Evolutionary conservation across 495 filamentous ascomycete genomes (phyloP).

Genomic region (Daldinia caldariorum): DNA sequence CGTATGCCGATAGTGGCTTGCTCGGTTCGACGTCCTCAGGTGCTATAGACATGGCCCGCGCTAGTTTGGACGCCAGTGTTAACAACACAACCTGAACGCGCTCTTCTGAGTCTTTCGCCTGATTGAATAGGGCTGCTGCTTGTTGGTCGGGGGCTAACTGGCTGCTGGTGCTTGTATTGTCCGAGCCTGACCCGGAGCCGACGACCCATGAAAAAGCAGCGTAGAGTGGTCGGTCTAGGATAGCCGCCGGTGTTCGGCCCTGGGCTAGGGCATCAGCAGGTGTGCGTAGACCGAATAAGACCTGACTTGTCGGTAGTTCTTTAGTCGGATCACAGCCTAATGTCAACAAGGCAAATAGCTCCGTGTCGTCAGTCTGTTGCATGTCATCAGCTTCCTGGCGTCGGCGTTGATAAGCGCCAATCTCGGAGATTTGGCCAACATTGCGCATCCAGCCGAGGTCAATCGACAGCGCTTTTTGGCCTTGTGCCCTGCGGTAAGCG

Average conservation of each 20-base stretch:
- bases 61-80: conserved; percentile 46
- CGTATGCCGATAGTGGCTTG: conserved; percentile 53
- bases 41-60: conserved; percentile 44
- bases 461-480: conserved; percentile 50
- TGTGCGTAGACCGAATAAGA: conserved; percentile 35
- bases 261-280: conserved; percentile 17
- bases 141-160: background rate
- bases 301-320: conserved; percentile 26
- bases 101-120: conserved; percentile 34
- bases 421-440: conserved; percentile 41
- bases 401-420: conserved; percentile 13
- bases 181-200: conserved; percentile 11
- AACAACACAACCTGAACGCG: conserved; percentile 39
- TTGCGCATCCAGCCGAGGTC: conserved; percentile 55
- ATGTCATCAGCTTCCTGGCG: conserved; percentile 26
- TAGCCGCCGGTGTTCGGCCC: conserved; percentile 24
- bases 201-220: conserved; percentile 34
- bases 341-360: conserved; percentile 46
- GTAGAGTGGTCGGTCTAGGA: conserved; percentile 39
- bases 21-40: conserved; percentile 48
- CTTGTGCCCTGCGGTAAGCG: conserved; percentile 42
- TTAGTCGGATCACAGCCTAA: conserved; percentile 38
- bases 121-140: conserved; percentile 27
- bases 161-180: conserved; percentile 2
- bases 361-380: conserved; percentile 30